Conservation (phyloP, 2,329 filamentous ascomycete species). For the Biscogniauxia mediterranea region DNA sequence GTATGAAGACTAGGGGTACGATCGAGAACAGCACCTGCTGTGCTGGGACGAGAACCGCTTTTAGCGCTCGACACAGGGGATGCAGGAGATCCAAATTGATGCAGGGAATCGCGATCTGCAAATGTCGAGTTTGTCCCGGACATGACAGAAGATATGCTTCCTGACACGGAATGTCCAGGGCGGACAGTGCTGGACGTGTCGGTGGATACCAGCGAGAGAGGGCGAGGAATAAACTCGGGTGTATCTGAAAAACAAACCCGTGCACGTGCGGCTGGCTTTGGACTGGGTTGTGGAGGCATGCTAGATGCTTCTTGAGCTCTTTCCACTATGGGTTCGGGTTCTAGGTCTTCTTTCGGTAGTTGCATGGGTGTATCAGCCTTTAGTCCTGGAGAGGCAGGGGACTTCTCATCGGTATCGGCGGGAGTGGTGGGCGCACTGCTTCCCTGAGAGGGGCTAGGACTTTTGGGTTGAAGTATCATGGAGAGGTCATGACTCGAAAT, state of each 20-base stretch:
- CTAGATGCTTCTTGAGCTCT: conserved; percentile 17
- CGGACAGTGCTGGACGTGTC: conserved; percentile 77
- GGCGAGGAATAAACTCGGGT: conserved; percentile 78
- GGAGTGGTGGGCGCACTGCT: conserved; percentile 67
- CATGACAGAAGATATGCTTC: conserved; percentile 76
- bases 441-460: conserved; percentile 50
- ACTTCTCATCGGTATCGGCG: conserved; percentile 42
- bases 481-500: conserved; percentile 83
- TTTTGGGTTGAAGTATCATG: conserved; percentile 61
- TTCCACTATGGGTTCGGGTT: conserved; percentile 28
- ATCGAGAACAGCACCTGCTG: conserved; percentile 69
- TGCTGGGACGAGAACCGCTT: conserved; percentile 61
- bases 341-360: conserved; percentile 14
- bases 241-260: conserved; percentile 83
- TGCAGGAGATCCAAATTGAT: conserved; percentile 38
- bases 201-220: conserved; percentile 79
- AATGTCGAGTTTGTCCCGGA: conserved; percentile 52
- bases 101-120: conserved; percentile 40
- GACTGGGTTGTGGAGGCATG: conserved; percentile 25
- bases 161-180: conserved; percentile 69
- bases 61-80: conserved; percentile 41
- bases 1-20: conserved; percentile 40
- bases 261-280: conserved; percentile 47
- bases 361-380: conserved; percentile 13
- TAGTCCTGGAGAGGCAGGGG: conserved; percentile 24